Evolutionary conservation across 768 basidiomycete genomes (phyloP), one percentile per base, ranked within the genome.

Genomic region (Trichaptum fuscoviolaceum): DNA sequence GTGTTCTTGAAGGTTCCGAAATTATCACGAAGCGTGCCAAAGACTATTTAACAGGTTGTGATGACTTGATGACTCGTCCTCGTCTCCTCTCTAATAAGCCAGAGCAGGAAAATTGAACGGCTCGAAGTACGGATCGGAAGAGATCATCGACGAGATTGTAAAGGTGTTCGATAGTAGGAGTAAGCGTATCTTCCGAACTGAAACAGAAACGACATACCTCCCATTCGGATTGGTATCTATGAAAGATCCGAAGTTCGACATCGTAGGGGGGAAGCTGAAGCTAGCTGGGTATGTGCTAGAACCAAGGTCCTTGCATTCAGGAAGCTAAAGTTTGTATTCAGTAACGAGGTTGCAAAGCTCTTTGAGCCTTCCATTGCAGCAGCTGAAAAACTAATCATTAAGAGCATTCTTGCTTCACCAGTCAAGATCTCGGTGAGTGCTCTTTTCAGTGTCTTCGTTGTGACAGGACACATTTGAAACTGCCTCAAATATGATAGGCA

Each of bases 291-390:
- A 52, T 71, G 81, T 52, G 15, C 15, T 26, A 67, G 52, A 0
- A 23, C 23, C 8, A 9, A 67, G 57, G n/a, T 69, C 65, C 57
- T 15, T 35, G 26, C 25, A 60, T 67, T 18, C 58, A 52, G 42
- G 15, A 12, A 52, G 42, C 42, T 52, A 52, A 20, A 15, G 3
- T n/a, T n/a, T n/a, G n/a, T 12, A 52, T 4, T 15, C 58, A 82
- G 78, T 27, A 69, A 67, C 35, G 81, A 83, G 77, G 89, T 92
- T 9, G 86, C 89, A 8, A 85, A 87, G 62, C 78, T 92, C 7
- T 93, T 93, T 67, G 91, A 91, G 73, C 91, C 90, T 12, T 93
- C 91, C 1, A 85, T 92, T 34, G 83, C 88, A 75, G 88, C 90
- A 9, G 89, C 91, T 0, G 76, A 90, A 30, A 74, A 78, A n/a